These are phyloP conservation scores for Arachnopeziza araneosa DNA, from an alignment of 2,329 filamentous ascomycete species.

Conservation along the genomic window DNA sequence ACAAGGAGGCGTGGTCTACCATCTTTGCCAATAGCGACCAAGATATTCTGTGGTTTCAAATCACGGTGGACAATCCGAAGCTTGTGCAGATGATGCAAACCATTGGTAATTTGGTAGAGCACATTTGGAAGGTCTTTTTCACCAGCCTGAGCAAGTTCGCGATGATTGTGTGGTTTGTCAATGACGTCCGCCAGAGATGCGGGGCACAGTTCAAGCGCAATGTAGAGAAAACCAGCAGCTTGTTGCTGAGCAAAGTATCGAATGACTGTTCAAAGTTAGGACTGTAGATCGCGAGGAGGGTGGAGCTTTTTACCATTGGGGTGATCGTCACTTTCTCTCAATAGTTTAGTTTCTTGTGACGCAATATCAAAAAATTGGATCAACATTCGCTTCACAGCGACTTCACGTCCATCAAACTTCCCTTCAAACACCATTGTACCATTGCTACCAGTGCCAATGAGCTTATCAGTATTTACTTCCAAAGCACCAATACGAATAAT, in stretches of 20 bases:
- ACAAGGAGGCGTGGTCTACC: constrained; percentile 80
- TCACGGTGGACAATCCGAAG: constrained; percentile 95
- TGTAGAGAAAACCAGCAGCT: constrained; percentile 88
- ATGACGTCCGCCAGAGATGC: constrained; percentile 90
- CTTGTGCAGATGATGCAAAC: constrained; percentile 81
- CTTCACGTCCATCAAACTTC: constrained; percentile 86
- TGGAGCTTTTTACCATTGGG: constrained; percentile 57
- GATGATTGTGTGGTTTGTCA: constrained; percentile 64
- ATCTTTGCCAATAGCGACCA: constrained; percentile 70
- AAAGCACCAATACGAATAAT: constrained; percentile 58
- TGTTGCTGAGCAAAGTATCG: constrained; percentile 92
- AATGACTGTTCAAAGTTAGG: constrained; percentile 57
- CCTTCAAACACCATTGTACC: constrained; percentile 95
- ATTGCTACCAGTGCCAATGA: constrained; percentile 78
- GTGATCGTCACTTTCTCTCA: constrained; percentile 92
- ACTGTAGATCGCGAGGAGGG: not conserved
- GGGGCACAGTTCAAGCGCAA: constrained; percentile 88
- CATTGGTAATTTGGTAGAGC: constrained; percentile 83
- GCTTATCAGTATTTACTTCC: constrained; percentile 57
- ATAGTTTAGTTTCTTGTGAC: constrained; percentile 82
- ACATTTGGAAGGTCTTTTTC: constrained; percentile 73
- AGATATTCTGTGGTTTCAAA: constrained; percentile 94
- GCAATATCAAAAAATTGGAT: constrained; percentile 95
- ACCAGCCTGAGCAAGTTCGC: constrained; percentile 64
- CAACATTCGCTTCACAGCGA: constrained; percentile 95